Evolutionary conservation across 176 grass and related monocot species (phyloP).

Genomic region (Eleusine coracana): DNA sequence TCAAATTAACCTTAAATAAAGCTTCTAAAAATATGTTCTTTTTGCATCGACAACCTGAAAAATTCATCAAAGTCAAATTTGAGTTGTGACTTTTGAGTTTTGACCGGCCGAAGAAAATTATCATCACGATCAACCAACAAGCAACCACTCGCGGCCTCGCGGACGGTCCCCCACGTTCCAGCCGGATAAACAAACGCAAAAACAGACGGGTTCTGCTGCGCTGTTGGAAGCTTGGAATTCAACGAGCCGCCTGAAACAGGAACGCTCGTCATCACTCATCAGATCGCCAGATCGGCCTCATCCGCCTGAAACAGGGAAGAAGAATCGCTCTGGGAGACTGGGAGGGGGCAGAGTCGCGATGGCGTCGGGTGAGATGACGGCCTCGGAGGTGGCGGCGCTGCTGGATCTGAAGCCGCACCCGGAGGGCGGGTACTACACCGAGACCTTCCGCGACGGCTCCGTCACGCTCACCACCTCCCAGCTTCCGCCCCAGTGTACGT

Average conservation of each 20-base stretch:
- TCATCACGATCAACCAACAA: not conserved
- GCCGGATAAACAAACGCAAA: not conserved
- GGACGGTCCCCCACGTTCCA: not conserved
- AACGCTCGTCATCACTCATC: not conserved
- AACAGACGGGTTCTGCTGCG: not conserved
- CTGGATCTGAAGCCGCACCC: constrained; percentile 91
- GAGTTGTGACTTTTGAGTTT: not conserved
- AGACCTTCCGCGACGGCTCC: constrained; percentile 91
- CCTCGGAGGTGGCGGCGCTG: constrained; percentile 66
- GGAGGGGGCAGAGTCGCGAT: constrained; percentile 10
- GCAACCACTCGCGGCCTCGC: not conserved
- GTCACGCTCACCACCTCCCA: constrained; percentile 77
- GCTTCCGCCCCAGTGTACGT: constrained; percentile 81
- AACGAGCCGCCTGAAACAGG: not conserved
- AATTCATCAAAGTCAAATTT: not conserved
- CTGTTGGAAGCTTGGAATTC: not conserved
- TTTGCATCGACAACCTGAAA: not conserved
- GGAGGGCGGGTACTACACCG: constrained; percentile 80
- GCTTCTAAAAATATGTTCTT: not conserved
- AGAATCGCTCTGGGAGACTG: not conserved
- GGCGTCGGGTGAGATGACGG: constrained; percentile 57
- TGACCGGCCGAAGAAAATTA: not conserved
- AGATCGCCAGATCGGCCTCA: not conserved
- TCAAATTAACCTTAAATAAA: not conserved
- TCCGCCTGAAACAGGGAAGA: not conserved